Conservation (phyloP, 176 grass and related monocot species). For the Themeda triandra region DNA sequence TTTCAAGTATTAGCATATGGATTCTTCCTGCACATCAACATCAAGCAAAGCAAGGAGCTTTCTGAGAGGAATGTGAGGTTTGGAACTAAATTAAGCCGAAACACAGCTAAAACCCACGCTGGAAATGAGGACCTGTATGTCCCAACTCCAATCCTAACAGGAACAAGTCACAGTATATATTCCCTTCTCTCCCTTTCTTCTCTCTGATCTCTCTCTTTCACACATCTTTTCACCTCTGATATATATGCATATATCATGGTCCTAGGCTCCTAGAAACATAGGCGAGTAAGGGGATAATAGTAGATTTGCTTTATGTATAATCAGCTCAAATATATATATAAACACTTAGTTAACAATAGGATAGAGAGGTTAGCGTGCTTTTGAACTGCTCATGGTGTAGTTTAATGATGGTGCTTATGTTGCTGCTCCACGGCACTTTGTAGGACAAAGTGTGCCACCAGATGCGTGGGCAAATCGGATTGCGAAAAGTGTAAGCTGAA, state of each 20-base stretch:
- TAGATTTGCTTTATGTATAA: constrained; percentile 28
- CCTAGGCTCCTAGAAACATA: constrained; percentile 19
- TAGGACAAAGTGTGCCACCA: constrained; percentile 41
- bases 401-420: constrained; percentile 25
- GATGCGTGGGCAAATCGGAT: constrained; percentile 36
- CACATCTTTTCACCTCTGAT: constrained; percentile 1
- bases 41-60: constrained; percentile 41
- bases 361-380: not conserved
- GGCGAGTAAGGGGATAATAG: constrained; percentile 27
- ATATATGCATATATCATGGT: not conserved
- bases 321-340: not conserved
- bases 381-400: constrained; percentile 34
- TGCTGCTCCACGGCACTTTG: constrained; percentile 39
- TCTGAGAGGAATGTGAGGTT: constrained; percentile 31
- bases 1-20: constrained; percentile 34
- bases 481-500: constrained; percentile 55
- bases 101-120: constrained; percentile 28
- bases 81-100: constrained; percentile 30
- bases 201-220: not conserved
- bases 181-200: not conserved
- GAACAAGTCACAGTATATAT: constrained; percentile 29
- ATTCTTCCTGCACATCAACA: constrained; percentile 53
- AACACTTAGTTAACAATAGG: not conserved
- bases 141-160: constrained; percentile 16
- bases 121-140: not conserved